Evolutionary conservation across 2,329 filamentous ascomycete genomes (phyloP).

Genomic region (Hypoxylon sp.): DNA sequence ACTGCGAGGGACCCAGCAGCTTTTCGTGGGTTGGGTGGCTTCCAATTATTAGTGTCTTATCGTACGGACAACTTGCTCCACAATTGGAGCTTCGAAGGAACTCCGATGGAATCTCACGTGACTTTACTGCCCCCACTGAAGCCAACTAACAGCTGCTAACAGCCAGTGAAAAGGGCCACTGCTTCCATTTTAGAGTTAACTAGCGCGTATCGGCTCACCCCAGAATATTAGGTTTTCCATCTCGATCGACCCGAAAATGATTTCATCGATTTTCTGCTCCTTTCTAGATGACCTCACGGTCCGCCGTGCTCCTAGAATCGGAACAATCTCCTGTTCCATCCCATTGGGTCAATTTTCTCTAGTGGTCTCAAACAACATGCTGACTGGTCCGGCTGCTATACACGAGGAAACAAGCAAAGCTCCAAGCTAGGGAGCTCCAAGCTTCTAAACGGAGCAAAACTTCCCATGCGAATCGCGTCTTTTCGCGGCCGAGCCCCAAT

Average conservation of each 20-base stretch:
- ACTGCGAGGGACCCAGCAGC: too few relatives aligned
- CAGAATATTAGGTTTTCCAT: slow-evolving; percentile 29
- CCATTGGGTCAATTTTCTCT: slow-evolving; percentile 4
- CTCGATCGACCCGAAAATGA: slow-evolving; percentile 46
- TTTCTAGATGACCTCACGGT: slow-evolving; percentile 42
- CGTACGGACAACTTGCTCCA: too few relatives aligned
- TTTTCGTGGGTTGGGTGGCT: too few relatives aligned
- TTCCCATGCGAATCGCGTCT: slow-evolving; percentile 29
- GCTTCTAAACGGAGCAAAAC: slow-evolving; percentile 36
- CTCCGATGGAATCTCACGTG: too few relatives aligned
- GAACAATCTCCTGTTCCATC: background rate
- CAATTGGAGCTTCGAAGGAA: too few relatives aligned
- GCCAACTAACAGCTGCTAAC: too few relatives aligned
- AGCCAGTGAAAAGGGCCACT: too few relatives aligned
- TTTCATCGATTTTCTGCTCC: slow-evolving; percentile 46
- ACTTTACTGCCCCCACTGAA: too few relatives aligned
- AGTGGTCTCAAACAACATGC: background rate
- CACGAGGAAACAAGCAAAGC: slow-evolving; percentile 5
- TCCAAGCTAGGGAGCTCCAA: background rate
- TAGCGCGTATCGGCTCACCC: slow-evolving; percentile 19
- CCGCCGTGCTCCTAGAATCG: slow-evolving; percentile 13
- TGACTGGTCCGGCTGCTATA: slow-evolving; percentile 11
- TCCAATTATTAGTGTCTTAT: too few relatives aligned
- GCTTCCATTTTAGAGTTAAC: background rate
- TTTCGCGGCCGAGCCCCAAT: slow-evolving; percentile 1